Evolutionary conservation across 2,329 filamentous ascomycete species (phyloP), one percentile per base, ranked within the genome.

Genomic region (Dissoconium aciculare): DNA sequence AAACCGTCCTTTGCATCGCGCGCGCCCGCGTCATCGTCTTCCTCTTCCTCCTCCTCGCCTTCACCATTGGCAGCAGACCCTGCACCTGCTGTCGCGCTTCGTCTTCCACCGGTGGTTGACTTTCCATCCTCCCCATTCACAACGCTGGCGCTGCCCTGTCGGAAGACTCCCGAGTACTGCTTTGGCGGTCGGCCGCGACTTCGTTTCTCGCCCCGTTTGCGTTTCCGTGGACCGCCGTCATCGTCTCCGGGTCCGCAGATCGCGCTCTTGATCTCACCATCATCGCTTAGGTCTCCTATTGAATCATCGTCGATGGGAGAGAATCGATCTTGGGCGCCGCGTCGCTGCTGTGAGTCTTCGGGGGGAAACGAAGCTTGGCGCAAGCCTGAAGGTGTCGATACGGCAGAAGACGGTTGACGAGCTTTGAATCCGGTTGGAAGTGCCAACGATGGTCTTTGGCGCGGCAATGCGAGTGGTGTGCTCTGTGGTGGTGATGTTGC

Each of bases 301-400:
- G 40, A 43, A 10, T 39, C 42, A 13, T 38, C 41, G 19, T 44
- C 48, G 12, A 35, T 37, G 3, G 49, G 49, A 4, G 49, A 52
- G 37, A 43, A 52, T 14, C n/a, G 19, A 23, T 23, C 19, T n/a
- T 33, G 34, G 11, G 5, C 27, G 23, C 33, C 31, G 31, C 6
- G 35, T 26, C 3, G 38, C 29, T 56, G 62, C 24, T 66, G 66
- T n/a, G 51, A 54, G 12, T 54, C 51, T 12, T 47, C 32, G 15
- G 79, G 78, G 0, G 79, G 78, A 49, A 84, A 89, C 0, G 79
- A 83, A 4, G 82, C 85, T 48, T 84, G 78, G 23, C 81, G 78
- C 2, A 89, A 69, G 4, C 32, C 34, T 10, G 65, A 54, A 15
- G 63, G 19, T 23, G 19, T 57, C 3, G 67, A 66, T 5, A 64